phyloP scores from a whole-genome alignment of 768 basidiomycete species.

The Auriculariales sp. region DNA sequence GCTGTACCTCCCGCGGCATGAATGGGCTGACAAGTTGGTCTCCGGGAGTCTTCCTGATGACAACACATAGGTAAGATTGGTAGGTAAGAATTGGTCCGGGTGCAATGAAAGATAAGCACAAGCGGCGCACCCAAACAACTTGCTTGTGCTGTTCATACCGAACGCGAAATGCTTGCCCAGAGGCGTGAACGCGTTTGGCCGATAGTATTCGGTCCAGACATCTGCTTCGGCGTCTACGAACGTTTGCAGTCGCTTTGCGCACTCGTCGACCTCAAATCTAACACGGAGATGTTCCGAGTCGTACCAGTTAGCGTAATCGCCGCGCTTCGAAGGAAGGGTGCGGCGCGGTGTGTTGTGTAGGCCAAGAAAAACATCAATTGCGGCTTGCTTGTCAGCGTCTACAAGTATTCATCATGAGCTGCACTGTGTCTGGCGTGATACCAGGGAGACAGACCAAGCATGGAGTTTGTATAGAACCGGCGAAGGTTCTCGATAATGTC shows the following conservation, averaged over 20 bases:
- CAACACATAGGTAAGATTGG: no score
- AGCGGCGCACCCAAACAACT: slow-evolving; percentile 50
- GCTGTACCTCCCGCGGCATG: neutral
- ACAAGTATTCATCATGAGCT: neutral
- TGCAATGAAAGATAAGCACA: neutral
- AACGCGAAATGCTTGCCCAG: slow-evolving; percentile 82
- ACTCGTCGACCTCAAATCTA: slow-evolving; percentile 52
- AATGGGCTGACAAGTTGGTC: neutral
- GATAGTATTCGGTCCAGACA: slow-evolving; percentile 84
- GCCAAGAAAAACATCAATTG: slow-evolving; percentile 95
- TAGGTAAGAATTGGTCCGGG: no score
- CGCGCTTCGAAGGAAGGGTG: slow-evolving; percentile 36
- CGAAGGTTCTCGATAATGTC: slow-evolving; percentile 93
- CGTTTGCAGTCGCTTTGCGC: slow-evolving; percentile 40
- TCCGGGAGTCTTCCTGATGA: neutral
- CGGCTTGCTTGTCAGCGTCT: slow-evolving; percentile 96
- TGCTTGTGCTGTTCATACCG: slow-evolving; percentile 82
- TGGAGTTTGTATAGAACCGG: slow-evolving; percentile 87
- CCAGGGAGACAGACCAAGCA: slow-evolving; percentile 43
- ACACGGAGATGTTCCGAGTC: slow-evolving; percentile 54
- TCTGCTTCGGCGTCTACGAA: slow-evolving; percentile 51
- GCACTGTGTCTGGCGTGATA: no score
- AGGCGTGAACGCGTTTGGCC: slow-evolving; percentile 70
- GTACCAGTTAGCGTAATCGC: slow-evolving; percentile 81
- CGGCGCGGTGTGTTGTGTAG: slow-evolving; percentile 26